phyloP scores from a whole-genome alignment of 2,329 filamentous ascomycete genomes.

The Alternaria arborescens region DNA sequence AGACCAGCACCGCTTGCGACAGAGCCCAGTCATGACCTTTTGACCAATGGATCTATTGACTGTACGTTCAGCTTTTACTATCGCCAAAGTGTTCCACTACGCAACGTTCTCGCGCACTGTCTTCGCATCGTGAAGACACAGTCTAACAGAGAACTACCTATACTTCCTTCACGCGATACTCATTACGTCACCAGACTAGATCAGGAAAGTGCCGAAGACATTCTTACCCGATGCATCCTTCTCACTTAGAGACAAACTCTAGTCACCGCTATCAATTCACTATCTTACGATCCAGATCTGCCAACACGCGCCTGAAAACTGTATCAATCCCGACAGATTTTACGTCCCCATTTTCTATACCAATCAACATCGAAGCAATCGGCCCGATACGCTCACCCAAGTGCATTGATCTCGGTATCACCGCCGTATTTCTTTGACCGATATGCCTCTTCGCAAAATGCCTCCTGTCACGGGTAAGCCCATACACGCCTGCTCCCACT shows the following conservation, averaged over 20 bases:
- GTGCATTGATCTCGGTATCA: neutral
- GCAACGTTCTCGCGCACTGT: neutral
- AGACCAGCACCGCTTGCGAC: neutral
- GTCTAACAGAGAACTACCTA: neutral
- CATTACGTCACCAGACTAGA: neutral
- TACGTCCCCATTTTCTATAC: accelerated
- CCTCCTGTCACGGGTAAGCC: neutral
- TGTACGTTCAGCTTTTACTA: neutral
- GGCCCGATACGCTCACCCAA: neutral
- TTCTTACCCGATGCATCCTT: accelerated
- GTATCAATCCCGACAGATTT: neutral
- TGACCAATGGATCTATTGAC: accelerated
- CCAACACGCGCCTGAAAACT: neutral
- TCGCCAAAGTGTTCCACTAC: neutral
- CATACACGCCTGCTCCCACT: neutral
- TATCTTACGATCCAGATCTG: accelerated
- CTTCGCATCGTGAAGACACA: neutral
- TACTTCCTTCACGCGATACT: neutral
- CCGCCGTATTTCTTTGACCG: neutral
- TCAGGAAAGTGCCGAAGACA: accelerated
- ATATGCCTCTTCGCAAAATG: neutral
- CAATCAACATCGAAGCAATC: neutral
- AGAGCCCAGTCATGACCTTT: accelerated
- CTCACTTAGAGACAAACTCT: no score
- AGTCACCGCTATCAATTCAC: accelerated